Evolutionary conservation across 139 green algal genomes (phyloP), one percentile per base, ranked within the genome.

Genomic region (Zygnema cylindricum): DNA sequence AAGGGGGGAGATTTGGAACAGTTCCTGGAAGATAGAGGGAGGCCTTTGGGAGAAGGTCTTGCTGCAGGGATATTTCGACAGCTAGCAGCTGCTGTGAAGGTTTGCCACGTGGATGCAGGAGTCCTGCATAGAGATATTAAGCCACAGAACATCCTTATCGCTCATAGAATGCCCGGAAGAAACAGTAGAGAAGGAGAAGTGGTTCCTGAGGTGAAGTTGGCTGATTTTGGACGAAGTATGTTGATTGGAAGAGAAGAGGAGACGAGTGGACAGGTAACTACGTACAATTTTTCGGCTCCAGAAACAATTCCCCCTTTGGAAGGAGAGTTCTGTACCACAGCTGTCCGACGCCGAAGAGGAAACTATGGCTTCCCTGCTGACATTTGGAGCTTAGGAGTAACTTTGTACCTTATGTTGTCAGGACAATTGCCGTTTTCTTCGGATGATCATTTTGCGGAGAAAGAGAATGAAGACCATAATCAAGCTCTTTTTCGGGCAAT

Each of bases 371-470:
- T 63, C 49, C 49, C 49, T 63, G 49, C 49, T 16, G 95, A 97
- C 77, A 91, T 91, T 75, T 99, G 96, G 96, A 94, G 95, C 1
- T 73, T 97, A 49, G 96, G 96, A 3, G 95, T 99, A 55, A 94
- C 98, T 16, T 92, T 97, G 2, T 98, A 92, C 82, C 95, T 98
- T 92, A 96, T 98, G 90, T 91, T 95, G 2, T 94, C 93, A 0
- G 96, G 96, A 2, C 79, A 92, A 33, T 95, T 95, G 22, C 96
- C 96, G 32, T 99, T 99, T 88, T 25, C 49, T 7, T 7, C 7
- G 16, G 49, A 7, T 25, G 49, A 16, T 7, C 7, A 16, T 7
- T n/a, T n/a, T n/a, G n/a, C n/a, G n/a, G 49, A 16, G 16, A 16
- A 63, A 63, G 49, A 63, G 16, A 16, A 63, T 25, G 49, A 63